Conservation (phyloP, 2,329 filamentous ascomycete genomes). For the Thielaviopsis ethacetica region DNA sequence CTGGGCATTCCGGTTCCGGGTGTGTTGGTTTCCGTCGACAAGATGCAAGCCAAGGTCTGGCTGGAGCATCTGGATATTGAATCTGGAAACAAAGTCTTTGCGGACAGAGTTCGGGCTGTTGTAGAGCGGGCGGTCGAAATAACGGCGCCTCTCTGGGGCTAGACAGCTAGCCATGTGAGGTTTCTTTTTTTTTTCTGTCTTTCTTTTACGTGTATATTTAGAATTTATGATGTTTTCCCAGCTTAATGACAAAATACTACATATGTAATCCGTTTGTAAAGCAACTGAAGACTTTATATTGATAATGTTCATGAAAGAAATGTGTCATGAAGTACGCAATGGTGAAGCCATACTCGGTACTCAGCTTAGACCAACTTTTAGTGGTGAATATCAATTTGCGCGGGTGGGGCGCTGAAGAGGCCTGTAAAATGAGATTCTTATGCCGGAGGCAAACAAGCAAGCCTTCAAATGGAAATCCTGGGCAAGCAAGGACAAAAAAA, state of each 20-base stretch:
- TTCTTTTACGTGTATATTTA: neutral
- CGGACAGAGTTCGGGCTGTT: slow-evolving; percentile 72
- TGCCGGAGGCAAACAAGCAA: neutral
- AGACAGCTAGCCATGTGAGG: slow-evolving; percentile 8
- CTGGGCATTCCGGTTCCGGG: slow-evolving; percentile 85
- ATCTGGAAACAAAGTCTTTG: slow-evolving; percentile 59
- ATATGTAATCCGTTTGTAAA: neutral
- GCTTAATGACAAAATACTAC: neutral
- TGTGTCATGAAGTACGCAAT: no score
- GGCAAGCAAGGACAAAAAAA: neutral
- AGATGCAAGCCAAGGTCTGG: slow-evolving; percentile 77
- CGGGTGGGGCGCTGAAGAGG: neutral
- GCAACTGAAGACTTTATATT: neutral
- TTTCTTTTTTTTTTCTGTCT: no score
- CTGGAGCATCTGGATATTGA: slow-evolving; percentile 84
- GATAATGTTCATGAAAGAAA: neutral
- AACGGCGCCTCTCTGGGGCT: slow-evolving; percentile 56
- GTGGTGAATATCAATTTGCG: neutral
- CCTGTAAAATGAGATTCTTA: neutral
- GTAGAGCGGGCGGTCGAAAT: slow-evolving; percentile 83
- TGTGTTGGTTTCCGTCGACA: slow-evolving; percentile 73
- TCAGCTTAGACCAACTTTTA: neutral
- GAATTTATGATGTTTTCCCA: neutral
- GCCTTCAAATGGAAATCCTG: neutral
- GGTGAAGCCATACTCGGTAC: neutral